phyloP scores from a whole-genome alignment of 768 basidiomycete genomes.

The Naganishia randhawae region DNA sequence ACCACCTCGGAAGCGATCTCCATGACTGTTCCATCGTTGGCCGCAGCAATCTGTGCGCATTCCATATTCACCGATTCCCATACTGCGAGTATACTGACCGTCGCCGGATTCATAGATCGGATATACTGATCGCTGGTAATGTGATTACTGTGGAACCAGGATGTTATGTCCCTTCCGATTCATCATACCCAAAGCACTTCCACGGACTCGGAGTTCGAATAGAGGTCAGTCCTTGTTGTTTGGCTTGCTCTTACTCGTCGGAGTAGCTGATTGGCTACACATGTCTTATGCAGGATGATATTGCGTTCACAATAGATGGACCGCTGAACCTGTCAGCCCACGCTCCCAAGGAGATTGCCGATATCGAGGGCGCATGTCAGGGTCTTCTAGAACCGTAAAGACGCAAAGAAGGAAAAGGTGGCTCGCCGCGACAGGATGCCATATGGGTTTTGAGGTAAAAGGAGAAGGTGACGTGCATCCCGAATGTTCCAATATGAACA shows the following conservation, averaged over 20 bases:
- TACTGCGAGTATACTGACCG: not conserved
- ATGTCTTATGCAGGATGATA: slow-evolving; percentile 42
- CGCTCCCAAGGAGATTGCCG: slow-evolving; percentile 50
- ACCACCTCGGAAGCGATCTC: slow-evolving; percentile 89
- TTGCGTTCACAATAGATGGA: slow-evolving; percentile 45
- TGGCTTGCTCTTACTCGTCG: not conserved
- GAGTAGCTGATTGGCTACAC: not conserved
- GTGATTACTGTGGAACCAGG: slow-evolving; percentile 85
- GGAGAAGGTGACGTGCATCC: no score
- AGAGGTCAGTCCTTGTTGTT: slow-evolving; percentile 58
- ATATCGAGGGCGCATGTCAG: slow-evolving; percentile 51
- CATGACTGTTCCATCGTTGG: slow-evolving; percentile 64
- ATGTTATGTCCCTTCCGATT: slow-evolving; percentile 77
- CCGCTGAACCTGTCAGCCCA: slow-evolving; percentile 45
- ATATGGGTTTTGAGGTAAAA: no score
- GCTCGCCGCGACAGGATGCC: no score
- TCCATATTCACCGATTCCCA: not conserved
- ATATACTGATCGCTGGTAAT: slow-evolving; percentile 67
- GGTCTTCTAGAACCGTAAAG: slow-evolving; percentile 33
- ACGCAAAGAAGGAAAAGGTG: no score
- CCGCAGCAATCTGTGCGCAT: not conserved
- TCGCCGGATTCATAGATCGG: not conserved
- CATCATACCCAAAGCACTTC: slow-evolving; percentile 77
- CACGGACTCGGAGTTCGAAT: slow-evolving; percentile 90
- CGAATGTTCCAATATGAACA: no score